A percentile compares a stretch with the other conserved stretches of the same genome.
Conservation (phyloP, 73 alveolate genomes). For the Paramecium primaurelia region DNA sequence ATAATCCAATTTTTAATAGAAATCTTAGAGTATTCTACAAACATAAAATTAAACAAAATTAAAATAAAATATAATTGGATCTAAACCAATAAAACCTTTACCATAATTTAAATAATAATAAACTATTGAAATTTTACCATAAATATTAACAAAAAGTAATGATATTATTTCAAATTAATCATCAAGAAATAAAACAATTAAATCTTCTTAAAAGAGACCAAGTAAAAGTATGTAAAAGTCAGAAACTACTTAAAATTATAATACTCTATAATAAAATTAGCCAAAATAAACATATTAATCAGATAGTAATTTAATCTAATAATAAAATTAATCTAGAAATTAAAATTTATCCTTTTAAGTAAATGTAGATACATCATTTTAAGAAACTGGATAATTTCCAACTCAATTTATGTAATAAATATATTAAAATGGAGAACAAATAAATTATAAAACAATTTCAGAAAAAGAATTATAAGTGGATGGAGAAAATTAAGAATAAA, state of each 20-base stretch:
- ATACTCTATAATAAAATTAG: background rate
- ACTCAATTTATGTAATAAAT: background rate
- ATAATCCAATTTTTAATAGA: background rate
- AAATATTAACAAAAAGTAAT: background rate
- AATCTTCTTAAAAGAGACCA: background rate
- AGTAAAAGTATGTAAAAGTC: background rate
- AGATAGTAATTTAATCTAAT: background rate
- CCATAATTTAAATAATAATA: background rate
- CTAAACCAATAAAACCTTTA: background rate
- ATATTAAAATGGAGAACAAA: background rate
- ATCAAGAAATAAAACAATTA: background rate
- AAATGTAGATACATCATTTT: background rate
- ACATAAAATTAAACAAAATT: background rate
- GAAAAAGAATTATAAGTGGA: background rate
- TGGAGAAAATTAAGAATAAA: background rate
- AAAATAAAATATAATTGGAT: background rate
- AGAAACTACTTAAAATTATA: background rate
- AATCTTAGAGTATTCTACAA: background rate
- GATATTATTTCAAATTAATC: background rate
- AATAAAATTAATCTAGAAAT: background rate
- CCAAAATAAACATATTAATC: background rate
- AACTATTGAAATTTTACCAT: background rate
- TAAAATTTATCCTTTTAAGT: background rate
- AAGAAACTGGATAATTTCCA: background rate
- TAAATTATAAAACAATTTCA: background rate